Evolutionary conservation across 2,329 filamentous ascomycete species (phyloP).

Genomic region (Gaeumannomyces tritici): DNA sequence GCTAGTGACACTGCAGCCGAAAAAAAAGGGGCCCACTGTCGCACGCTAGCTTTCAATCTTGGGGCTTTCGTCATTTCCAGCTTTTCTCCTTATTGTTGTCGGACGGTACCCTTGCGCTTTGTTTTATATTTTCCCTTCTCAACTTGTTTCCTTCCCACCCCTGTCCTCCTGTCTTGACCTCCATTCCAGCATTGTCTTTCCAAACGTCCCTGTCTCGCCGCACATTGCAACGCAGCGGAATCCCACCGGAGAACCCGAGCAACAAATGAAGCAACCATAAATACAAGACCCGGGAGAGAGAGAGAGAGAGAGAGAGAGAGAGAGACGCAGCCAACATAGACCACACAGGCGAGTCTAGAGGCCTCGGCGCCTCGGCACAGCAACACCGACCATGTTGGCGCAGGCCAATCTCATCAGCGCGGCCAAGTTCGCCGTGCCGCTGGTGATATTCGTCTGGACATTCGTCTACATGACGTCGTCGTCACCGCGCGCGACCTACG

Average conservation of each 20-base stretch:
- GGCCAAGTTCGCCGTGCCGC: constrained; percentile 9
- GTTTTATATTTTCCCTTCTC: too few relatives aligned
- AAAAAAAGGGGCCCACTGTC: background rate
- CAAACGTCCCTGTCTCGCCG: background rate
- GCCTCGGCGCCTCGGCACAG: background rate
- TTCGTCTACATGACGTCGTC: constrained; percentile 11
- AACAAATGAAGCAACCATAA: background rate
- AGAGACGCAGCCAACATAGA: background rate
- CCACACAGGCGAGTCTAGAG: too few relatives aligned
- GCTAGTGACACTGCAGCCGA: too few relatives aligned
- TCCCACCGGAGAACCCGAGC: background rate
- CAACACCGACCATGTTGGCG: background rate
- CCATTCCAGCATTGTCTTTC: too few relatives aligned
- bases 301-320: background rate
- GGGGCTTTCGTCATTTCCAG: background rate
- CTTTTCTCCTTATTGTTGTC: background rate
- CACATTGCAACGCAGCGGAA: background rate
- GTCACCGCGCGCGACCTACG: constrained; percentile 5
- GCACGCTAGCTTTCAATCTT: background rate
- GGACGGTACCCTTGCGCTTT: too few relatives aligned
- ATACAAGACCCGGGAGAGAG: background rate
- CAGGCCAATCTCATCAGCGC: background rate
- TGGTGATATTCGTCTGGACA: constrained; percentile 12
- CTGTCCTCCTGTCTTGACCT: background rate
- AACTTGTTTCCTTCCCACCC: background rate